Evolutionary conservation across 2,329 filamentous ascomycete genomes (phyloP), one percentile per base, ranked within the genome.

Genomic region (Emergomyces africanus): DNA sequence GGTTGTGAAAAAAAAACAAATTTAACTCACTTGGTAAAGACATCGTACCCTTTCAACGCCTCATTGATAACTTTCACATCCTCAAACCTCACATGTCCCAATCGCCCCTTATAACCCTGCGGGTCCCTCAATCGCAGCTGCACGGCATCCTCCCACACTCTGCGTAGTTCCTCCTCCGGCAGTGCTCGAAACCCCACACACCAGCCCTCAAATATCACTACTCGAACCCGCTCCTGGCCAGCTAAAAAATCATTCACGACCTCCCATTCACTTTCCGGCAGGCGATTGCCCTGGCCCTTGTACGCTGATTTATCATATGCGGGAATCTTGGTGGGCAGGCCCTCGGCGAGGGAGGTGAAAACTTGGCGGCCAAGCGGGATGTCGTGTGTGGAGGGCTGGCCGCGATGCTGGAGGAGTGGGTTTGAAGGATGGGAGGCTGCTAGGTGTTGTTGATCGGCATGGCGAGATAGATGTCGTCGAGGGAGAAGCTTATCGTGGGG

Each of bases 401-500:
- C 91, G 51, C 90, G 83, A 66, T 90, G 86, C 67, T 90, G 87
- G 53, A 95, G 78, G 2, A 96, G 80, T 23, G 82, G 81, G 68
- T 96, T 96, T 42, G 80, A 73, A 0, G 87, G 82, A 67, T 94
- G 78, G 6, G 80, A 73, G 50, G 79, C 72, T 30, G 87, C 84
- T 25, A 95, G 81, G 1, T 78, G 77, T 33, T 80, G 70, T 71
- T 94, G 88, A 63, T 86, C 80, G 25, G 77, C 75, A 70, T 89
- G 89, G 15, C 83, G 58, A 95, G 83, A 74, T 96, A 96, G 66
- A 96, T 85, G 75, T 96, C 90, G 71, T 96, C 91, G 64, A 96
- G 86, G 71, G 88, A 91, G 71, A 89, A 81, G 57, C 90, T 86
- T 54, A 88, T 77, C 2, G 86, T 87, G 60, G 80, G 75, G 28